Evolutionary conservation across 805 yeast genomes (phyloP).

Genomic region (Kodamaea jinghongensis): DNA sequence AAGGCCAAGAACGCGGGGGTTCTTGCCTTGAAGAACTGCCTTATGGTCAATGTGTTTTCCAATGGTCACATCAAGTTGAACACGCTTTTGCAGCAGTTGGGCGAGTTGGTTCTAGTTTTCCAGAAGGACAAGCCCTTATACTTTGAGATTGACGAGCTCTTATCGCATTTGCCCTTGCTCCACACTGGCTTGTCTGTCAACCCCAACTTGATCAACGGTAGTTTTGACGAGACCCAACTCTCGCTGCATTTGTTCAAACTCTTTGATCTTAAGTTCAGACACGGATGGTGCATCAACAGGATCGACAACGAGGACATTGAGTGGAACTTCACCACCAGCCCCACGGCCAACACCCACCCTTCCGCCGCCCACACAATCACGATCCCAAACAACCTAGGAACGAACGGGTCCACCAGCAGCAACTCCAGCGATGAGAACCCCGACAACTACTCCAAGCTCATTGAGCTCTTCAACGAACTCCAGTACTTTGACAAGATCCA

Average conservation of each 20-base stretch:
- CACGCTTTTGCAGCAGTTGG: constrained; percentile 48
- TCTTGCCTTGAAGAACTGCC: constrained; percentile 15
- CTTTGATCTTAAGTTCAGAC: constrained; percentile 62
- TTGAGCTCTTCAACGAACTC: constrained; percentile 19
- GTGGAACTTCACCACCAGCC: constrained; percentile 11
- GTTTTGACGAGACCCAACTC: constrained; percentile 48
- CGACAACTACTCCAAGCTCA: constrained; percentile 16
- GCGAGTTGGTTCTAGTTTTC: constrained; percentile 37
- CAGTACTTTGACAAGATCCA: constrained; percentile 56
- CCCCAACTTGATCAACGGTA: constrained; percentile 56
- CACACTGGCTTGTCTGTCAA: constrained; percentile 72
- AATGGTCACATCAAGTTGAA: constrained; percentile 24
- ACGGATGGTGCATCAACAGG: constrained; percentile 77
- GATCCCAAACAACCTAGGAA: not conserved
- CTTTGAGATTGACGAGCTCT: constrained; percentile 38
- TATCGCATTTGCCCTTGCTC: constrained; percentile 58
- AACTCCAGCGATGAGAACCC: constrained; percentile 7
- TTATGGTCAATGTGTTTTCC: constrained; percentile 12
- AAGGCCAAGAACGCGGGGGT: constrained; percentile 14
- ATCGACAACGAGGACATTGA: constrained; percentile 18
- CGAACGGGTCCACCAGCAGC: constrained; percentile 6
- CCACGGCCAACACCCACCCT: not conserved
- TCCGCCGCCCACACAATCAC: not conserved
- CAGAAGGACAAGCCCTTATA: constrained; percentile 20
- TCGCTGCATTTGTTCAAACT: constrained; percentile 57